Evolutionary conservation across 768 basidiomycete species (phyloP).

Genomic region (Xerocomus potaroensis): DNA sequence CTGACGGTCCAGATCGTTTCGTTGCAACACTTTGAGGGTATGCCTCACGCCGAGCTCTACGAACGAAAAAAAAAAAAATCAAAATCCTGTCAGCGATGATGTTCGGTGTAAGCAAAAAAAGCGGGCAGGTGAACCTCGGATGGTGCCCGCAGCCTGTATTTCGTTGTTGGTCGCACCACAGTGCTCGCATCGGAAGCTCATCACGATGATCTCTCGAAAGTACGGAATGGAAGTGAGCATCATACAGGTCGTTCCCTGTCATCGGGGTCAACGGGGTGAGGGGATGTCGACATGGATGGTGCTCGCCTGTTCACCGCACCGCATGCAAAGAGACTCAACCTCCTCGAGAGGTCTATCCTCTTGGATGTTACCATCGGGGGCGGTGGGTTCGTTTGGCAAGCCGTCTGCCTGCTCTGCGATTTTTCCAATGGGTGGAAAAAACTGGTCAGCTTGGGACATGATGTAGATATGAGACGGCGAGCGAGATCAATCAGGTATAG

Average conservation of each 20-base stretch:
- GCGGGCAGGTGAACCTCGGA: too few species aligned
- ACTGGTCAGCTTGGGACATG: constrained; percentile 29
- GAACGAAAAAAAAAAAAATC: too few species aligned
- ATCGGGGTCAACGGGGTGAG: constrained; percentile 12
- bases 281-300: background rate
- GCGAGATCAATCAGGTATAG: too few species aligned
- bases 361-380: constrained; percentile 34
- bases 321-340: constrained; percentile 92
- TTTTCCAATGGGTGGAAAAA: constrained; percentile 58
- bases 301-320: constrained; percentile 83
- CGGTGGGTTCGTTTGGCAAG: constrained; percentile 24
- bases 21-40: constrained; percentile 69
- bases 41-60: constrained; percentile 81
- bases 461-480: too few species aligned
- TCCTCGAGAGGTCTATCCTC: constrained; percentile 60
- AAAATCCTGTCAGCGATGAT: background rate
- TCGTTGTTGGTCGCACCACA: constrained; percentile 91
- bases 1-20: constrained; percentile 85
- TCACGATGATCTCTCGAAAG: constrained; percentile 92
- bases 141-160: constrained; percentile 83
- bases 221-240: constrained; percentile 93
- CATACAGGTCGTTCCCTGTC: constrained; percentile 82
- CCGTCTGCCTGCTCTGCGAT: constrained; percentile 48
- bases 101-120: too few species aligned
- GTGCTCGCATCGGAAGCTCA: constrained; percentile 94